Conservation (phyloP, 352 stramenopile genomes). For the Pythium brachiatum region DNA sequence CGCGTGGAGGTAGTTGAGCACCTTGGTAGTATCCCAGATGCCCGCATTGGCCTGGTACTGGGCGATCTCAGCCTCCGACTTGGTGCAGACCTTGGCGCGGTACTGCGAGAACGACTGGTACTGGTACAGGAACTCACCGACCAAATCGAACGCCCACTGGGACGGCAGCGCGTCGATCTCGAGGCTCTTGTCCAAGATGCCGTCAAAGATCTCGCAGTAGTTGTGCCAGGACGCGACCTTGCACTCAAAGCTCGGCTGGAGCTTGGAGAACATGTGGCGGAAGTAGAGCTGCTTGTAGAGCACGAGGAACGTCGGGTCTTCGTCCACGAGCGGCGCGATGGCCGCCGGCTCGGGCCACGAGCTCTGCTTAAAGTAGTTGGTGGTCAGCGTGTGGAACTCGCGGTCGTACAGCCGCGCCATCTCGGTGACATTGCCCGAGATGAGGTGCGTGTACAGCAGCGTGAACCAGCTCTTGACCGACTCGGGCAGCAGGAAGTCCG, state of each 20-base stretch:
- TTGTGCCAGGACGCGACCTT: conserved; percentile 93
- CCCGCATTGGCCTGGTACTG: conserved; percentile 75
- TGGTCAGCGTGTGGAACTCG: conserved; percentile 85
- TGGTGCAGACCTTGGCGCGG: conserved; percentile 78
- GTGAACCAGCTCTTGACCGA: conserved; percentile 89
- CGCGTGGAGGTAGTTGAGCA: conserved; percentile 95
- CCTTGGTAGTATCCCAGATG: conserved; percentile 95
- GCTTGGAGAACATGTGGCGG: conserved; percentile 93
- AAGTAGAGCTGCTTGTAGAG: conserved; percentile 98
- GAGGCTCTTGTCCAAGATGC: conserved; percentile 83
- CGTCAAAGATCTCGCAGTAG: conserved; percentile 94
- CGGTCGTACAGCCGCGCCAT: conserved; percentile 87
- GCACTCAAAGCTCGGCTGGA: conserved; percentile 85
- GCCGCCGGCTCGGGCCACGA: conserved; percentile 92
- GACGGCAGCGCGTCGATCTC: conserved; percentile 87
- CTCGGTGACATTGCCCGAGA: conserved; percentile 75
- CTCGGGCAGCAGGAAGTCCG: conserved; percentile 86
- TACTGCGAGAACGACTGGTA: conserved; percentile 99
- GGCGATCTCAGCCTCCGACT: conserved; percentile 56
- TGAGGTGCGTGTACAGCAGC: conserved; percentile 84
- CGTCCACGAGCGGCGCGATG: conserved; percentile 78
- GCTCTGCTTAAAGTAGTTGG: conserved; percentile 94
- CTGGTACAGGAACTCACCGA: conserved; percentile 99
- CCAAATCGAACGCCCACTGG: conserved; percentile 98
- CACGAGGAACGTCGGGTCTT: conserved; percentile 91